phyloP scores from a whole-genome alignment of 352 stramenopile species.

The Phytophthora sansomeana region DNA sequence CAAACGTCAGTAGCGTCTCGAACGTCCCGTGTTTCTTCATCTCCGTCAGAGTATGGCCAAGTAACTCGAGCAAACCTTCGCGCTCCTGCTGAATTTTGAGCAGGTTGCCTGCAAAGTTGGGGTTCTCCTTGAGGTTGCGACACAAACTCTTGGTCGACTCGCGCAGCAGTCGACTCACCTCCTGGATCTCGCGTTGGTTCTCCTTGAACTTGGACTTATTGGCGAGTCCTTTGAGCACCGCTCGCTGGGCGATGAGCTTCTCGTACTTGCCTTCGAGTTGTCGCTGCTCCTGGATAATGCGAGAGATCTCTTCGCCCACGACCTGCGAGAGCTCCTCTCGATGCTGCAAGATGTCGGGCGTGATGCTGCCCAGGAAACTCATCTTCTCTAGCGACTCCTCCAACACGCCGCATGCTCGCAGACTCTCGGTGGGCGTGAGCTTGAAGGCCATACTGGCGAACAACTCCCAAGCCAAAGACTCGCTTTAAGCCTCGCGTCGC shows the following conservation, averaged over 20 bases:
- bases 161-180: slow-evolving; percentile 88
- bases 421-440: slow-evolving; percentile 69
- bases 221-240: slow-evolving; percentile 87
- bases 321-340: slow-evolving; percentile 93
- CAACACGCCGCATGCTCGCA: slow-evolving; percentile 81
- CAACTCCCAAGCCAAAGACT: neutral
- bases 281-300: slow-evolving; percentile 93
- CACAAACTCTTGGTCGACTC: slow-evolving; percentile 94
- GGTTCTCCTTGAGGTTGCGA: slow-evolving; percentile 94
- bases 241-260: slow-evolving; percentile 89
- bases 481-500: slow-evolving; percentile 20
- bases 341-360: slow-evolving; percentile 92
- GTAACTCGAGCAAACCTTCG: slow-evolving; percentile 78
- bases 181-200: slow-evolving; percentile 93
- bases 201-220: slow-evolving; percentile 96
- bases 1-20: slow-evolving; percentile 75
- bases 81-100: slow-evolving; percentile 94
- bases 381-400: slow-evolving; percentile 94
- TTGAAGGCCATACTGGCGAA: slow-evolving; percentile 54
- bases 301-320: slow-evolving; percentile 93
- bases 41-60: slow-evolving; percentile 68
- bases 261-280: slow-evolving; percentile 91
- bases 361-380: slow-evolving; percentile 91
- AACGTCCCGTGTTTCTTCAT: slow-evolving; percentile 83
- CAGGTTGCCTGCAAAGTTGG: slow-evolving; percentile 93